Evolutionary conservation across 1,139 yeast species (phyloP).

Genomic region (Lodderomyces orthopsilosis): DNA sequence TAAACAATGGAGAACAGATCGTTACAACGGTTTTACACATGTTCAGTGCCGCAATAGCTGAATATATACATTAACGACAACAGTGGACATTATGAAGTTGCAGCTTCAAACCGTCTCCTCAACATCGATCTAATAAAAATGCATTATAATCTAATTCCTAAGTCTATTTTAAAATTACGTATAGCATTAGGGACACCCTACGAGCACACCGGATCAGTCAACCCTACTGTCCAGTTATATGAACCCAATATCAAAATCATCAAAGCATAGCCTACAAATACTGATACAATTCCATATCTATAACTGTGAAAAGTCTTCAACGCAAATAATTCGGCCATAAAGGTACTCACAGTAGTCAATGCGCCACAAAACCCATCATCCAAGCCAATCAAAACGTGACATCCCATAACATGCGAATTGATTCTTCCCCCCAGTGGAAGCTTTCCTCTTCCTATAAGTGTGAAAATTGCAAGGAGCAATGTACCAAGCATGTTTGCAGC

Average conservation of each 20-base stretch:
- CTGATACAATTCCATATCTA: constrained; percentile 37
- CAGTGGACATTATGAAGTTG: no score
- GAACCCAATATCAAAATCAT: constrained; percentile 52
- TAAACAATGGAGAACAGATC: no score
- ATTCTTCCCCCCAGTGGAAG: constrained; percentile 20
- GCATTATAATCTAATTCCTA: no score
- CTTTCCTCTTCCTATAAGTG: constrained; percentile 51
- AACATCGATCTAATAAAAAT: no score
- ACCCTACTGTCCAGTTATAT: constrained; percentile 50
- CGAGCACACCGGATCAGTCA: constrained; percentile 25
- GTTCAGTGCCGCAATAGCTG: no score
- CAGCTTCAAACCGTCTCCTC: no score
- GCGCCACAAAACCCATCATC: constrained; percentile 76
- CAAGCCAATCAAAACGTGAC: constrained; percentile 58
- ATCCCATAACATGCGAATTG: constrained; percentile 31
- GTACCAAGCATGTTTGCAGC: constrained; percentile 63
- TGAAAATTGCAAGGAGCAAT: constrained; percentile 52
- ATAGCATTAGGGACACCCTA: background rate
- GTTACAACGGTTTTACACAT: no score
- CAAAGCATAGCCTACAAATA: constrained; percentile 36
- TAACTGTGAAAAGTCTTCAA: constrained; percentile 33
- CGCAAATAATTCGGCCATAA: constrained; percentile 60
- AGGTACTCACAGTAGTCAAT: constrained; percentile 74
- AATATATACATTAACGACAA: no score
- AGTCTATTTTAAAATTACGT: background rate